Evolutionary conservation across 768 basidiomycete genomes (phyloP), one percentile per base, ranked within the genome.

Genomic region (Clavaria fumosa): DNA sequence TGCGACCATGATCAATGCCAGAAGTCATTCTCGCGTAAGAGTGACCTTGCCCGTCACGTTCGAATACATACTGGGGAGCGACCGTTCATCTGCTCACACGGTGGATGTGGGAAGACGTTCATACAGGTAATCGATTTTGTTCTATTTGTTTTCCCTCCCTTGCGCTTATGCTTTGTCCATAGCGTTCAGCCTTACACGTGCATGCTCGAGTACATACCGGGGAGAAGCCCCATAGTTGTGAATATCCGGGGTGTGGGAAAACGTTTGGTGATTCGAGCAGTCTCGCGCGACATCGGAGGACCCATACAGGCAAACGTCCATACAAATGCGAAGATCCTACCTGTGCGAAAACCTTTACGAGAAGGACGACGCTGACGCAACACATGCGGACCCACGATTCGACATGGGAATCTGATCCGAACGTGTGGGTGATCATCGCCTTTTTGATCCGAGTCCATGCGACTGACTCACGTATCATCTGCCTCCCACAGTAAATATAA

Each of bases 231-330:
- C 89, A 93, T 54, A 71, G 66, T 34, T 93, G 89, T 60, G 83
- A 86, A 61, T 86, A 88, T 53, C 81, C 80, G 2, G 81, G 74
- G 5, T 93, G 88, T 55, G 71, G 69, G 34, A 86, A 82, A 61
- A 82, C 80, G 1, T 93, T 91, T 59, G 76, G 82, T 33, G 88
- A 93, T 53, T 91, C 88, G 3, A 88, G 85, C 50, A 84, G 81
- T 58, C 69, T 93, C 31, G 88, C 89, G 34, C 74, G 89, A 43
- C 89, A 93, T 62, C 75, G 89, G 37, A 72, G 89, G 47, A 89
- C 84, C 17, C 86, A 83, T 49, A 85, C 81, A 6, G 84, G 79
- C 30, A 88, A 82, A 54, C 72, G 83, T 37, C 82, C 81, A 22
- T 88, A 85, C 55, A 83, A 78, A 52, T 88, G 85, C 52, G 81